Evolutionary conservation across 495 filamentous ascomycete species (phyloP).

Genomic region (Neurospora sp.): DNA sequence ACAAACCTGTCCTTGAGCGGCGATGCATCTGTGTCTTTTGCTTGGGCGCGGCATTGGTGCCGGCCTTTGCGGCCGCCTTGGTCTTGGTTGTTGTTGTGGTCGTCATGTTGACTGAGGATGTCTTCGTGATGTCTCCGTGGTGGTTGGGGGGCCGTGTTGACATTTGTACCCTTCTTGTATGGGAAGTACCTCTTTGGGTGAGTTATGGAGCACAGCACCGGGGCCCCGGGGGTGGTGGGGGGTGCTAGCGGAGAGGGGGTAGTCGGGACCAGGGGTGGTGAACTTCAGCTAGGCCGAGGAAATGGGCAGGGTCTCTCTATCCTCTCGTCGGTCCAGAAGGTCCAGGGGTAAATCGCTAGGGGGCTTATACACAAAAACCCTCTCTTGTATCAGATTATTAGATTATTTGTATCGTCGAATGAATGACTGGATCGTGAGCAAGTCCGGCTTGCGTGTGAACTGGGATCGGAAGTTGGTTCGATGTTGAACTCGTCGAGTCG

Average conservation of each 20-base stretch:
- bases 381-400: slow-evolving; percentile 33
- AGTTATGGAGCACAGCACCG: slow-evolving; percentile 8
- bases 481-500: slow-evolving; percentile 6
- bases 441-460: slow-evolving; percentile 43
- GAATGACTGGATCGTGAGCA: slow-evolving; percentile 43
- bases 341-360: slow-evolving; percentile 15
- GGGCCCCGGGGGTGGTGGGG: slow-evolving; percentile 20
- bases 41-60: slow-evolving; percentile 46
- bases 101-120: slow-evolving; percentile 38
- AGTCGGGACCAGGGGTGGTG: slow-evolving; percentile 18
- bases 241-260: slow-evolving; percentile 21
- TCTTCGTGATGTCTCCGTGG: slow-evolving; percentile 39
- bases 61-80: slow-evolving; percentile 43
- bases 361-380: slow-evolving; percentile 9
- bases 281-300: slow-evolving; percentile 34
- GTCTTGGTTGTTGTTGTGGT: slow-evolving; percentile 38
- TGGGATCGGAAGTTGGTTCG: slow-evolving; percentile 14
- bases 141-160: slow-evolving; percentile 48
- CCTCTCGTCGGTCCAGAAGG: slow-evolving; percentile 30
- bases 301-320: slow-evolving; percentile 31
- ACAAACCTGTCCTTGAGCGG: slow-evolving; percentile 83
- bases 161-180: slow-evolving; percentile 46
- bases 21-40: slow-evolving; percentile 75
- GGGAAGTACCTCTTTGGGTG: slow-evolving; percentile 32
- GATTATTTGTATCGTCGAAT: slow-evolving; percentile 30